Percentiles rank a stretch among this genome's conserved stretches.
Evolutionary conservation across 1,284 basidiomycete species (phyloP).

Genomic region (Kalmanozyma brasiliensis): DNA sequence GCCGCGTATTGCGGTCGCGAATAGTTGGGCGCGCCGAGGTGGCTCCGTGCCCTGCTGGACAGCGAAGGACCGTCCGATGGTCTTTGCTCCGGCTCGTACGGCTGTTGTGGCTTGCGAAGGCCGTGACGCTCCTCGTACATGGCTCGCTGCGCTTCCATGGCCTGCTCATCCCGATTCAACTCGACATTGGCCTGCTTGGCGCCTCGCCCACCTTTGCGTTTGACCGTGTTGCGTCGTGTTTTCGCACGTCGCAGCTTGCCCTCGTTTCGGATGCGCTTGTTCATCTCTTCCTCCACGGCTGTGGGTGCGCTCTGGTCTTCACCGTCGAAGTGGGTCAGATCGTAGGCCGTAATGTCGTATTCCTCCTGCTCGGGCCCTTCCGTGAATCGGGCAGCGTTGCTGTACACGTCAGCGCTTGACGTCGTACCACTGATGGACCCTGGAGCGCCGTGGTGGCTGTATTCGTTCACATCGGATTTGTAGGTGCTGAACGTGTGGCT

Average conservation of each 20-base stretch:
- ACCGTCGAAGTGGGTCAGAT: constrained; percentile 84
- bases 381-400: constrained; percentile 48
- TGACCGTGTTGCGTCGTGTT: constrained; percentile 60
- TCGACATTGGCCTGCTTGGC: constrained; percentile 19
- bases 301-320: constrained; percentile 74
- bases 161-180: constrained; percentile 32
- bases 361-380: constrained; percentile 70
- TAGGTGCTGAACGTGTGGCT: constrained; percentile 12
- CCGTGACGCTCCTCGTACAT: constrained; percentile 43
- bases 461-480: constrained; percentile 11
- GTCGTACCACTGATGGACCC: constrained; percentile 5
- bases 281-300: constrained; percentile 76
- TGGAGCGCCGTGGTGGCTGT: constrained; percentile 13
- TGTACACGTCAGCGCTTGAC: constrained; percentile 17
- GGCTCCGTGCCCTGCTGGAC: neutral
- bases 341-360: constrained; percentile 73
- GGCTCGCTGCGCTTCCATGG: constrained; percentile 42
- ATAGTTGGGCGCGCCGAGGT: neutral
- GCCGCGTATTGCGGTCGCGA: constrained; percentile 4
- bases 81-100: constrained; percentile 12
- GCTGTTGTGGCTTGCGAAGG: constrained; percentile 16
- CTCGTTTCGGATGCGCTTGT: constrained; percentile 74
- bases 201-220: constrained; percentile 41
- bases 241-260: constrained; percentile 76
- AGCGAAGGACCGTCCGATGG: constrained; percentile 19